These are phyloP conservation scores for Nidularia sp. DNA, from an alignment of 768 basidiomycete genomes.

Conservation along the genomic window DNA sequence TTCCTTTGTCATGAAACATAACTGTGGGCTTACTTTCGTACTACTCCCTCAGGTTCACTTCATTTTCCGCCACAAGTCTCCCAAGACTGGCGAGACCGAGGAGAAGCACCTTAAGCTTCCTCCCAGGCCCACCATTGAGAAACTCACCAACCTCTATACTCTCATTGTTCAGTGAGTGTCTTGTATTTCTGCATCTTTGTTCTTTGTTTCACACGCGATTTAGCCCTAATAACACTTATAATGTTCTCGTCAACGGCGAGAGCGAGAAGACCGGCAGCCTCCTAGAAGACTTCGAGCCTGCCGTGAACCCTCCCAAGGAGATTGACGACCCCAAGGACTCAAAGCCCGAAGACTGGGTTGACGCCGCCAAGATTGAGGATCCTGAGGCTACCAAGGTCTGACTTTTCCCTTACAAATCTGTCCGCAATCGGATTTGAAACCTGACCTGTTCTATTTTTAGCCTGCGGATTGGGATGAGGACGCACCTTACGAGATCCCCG, in stretches of 20 bases:
- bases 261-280: conserved; percentile 75
- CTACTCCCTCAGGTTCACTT: conserved; percentile 74
- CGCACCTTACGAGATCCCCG: conserved; percentile 87
- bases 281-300: conserved; percentile 88
- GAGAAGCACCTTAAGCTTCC: conserved; percentile 91
- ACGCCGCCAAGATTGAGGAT: conserved; percentile 81
- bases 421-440: conserved; percentile 1
- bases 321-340: conserved; percentile 90
- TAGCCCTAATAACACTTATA: conserved; percentile 92
- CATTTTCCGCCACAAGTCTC: conserved; percentile 98
- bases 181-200: background rate
- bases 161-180: conserved; percentile 79
- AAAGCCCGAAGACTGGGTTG: conserved; percentile 94
- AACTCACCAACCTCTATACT: conserved; percentile 91
- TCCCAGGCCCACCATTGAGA: conserved; percentile 84
- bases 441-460: conserved; percentile 24
- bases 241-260: conserved; percentile 87
- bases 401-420: background rate
- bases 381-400: conserved; percentile 76
- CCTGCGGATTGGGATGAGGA: conserved; percentile 98
- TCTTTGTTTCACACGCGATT: conserved; percentile 1
- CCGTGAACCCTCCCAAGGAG: conserved; percentile 90
- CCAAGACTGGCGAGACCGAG: conserved; percentile 87
- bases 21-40: conserved; percentile 1
- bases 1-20: background rate